Evolutionary conservation across 2,329 filamentous ascomycete species (phyloP), one percentile per base, ranked within the genome.

Genomic region (Ophiocordyceps sinensis): DNA sequence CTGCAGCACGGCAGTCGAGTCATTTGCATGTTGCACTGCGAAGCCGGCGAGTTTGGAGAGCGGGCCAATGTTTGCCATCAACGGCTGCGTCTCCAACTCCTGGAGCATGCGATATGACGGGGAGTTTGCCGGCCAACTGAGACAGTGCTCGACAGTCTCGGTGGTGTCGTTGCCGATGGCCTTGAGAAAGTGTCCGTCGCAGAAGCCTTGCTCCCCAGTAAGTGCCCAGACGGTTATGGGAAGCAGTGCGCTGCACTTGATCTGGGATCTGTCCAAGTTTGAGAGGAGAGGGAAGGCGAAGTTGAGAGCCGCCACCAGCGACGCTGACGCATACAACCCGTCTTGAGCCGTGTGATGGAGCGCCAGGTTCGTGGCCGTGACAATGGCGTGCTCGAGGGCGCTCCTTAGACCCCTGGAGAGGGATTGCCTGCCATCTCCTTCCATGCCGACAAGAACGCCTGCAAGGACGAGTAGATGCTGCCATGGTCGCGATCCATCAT

Each of bases 381-480:
- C 78, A 29, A 94, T 71, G 2, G 83, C 84, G 15, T 70, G 67
- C 53, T 89, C 82, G 0, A 94, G 65, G 35, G 75, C 85, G 29
- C 66, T 71, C 37, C 79, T 71, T 56, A 89, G 68, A 39, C 69
- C 60, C 28, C 67, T 62, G 5, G 79, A 75, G n/a, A 87, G 59
- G n/a, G 75, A 73, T 44, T 73, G 70, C 37, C 77, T 64, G 34
- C 79, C 72, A 45, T 75, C 69, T 14, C 71, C 67, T 48, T 83
- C 81, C 53, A 88, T 80, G 9, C 85, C 86, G 54, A 89, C 72
- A 43, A 94, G 61, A 19, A 94, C 65, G 3, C 86, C 88, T 0
- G 79, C 79, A 9, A 94, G 71, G 5, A 88, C 72, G n/a, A 94
- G 66, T 28, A 87, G 61, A 58, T 94, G 87, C 58, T 86, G 80